A percentile compares a stretch with the other conserved stretches of the same genome.
Evolutionary conservation across 306 rosid species (phyloP).

Genomic region (Pterocarpus santalinus): DNA sequence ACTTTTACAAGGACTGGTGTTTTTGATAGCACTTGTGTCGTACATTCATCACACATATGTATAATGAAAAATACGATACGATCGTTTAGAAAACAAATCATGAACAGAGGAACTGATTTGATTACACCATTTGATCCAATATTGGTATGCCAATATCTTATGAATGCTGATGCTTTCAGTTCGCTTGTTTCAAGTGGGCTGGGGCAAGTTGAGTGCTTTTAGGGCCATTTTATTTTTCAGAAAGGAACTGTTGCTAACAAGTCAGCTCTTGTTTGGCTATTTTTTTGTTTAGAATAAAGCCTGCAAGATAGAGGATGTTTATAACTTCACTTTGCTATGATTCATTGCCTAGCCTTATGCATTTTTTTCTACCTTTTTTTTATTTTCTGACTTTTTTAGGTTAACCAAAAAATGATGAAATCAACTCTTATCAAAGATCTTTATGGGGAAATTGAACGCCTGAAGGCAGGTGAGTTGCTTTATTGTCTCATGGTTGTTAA

Average conservation of each 20-base stretch:
- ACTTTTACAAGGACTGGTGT: background rate
- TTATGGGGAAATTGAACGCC: slow-evolving; percentile 97
- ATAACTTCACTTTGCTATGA: background rate
- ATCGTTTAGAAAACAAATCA: background rate
- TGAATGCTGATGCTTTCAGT: background rate
- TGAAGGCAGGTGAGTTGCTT: slow-evolving; percentile 76
- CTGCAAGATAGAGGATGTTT: background rate
- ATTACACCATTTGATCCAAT: background rate
- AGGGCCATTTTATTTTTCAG: background rate
- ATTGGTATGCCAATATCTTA: background rate
- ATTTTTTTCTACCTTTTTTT: slow-evolving; percentile 13
- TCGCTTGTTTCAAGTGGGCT: background rate
- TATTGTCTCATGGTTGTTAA: slow-evolving; percentile 15
- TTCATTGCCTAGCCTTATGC: background rate
- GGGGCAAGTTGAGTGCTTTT: background rate
- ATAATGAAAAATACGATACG: no score
- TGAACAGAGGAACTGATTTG: background rate
- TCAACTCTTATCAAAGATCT: slow-evolving; percentile 96
- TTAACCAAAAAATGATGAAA: slow-evolving; percentile 99
- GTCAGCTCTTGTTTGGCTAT: background rate
- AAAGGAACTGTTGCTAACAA: background rate
- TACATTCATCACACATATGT: background rate
- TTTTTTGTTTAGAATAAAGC: background rate
- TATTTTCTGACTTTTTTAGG: slow-evolving; percentile 49
- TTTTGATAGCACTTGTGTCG: background rate